These are phyloP conservation scores for Iberis pinnata DNA, from an alignment of 345 rosid genomes.

Conservation along the genomic window DNA sequence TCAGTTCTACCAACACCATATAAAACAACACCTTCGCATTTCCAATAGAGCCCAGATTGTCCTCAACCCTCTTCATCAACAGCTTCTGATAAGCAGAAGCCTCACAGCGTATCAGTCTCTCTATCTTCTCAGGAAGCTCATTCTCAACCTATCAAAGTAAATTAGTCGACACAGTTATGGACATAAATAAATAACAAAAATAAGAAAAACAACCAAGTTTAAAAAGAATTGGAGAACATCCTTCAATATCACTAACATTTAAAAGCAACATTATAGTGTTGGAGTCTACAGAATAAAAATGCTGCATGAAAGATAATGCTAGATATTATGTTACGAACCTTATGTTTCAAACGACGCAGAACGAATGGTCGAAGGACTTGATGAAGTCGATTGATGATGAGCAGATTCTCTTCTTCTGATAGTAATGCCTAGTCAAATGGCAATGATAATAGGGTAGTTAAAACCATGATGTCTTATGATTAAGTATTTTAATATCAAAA, in stretches of 20 bases:
- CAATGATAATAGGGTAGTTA: background rate
- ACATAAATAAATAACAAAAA: conserved; percentile 4
- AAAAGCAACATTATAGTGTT: background rate
- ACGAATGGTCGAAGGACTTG: conserved; percentile 98
- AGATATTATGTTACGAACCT: conserved; percentile 50
- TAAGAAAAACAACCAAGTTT: conserved; percentile 1
- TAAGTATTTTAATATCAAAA: conserved; percentile 7
- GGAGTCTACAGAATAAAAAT: background rate
- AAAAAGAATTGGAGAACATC: background rate
- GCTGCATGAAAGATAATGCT: background rate
- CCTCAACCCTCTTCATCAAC: conserved; percentile 89
- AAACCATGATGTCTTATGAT: conserved; percentile 12
- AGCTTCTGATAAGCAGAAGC: conserved; percentile 95
- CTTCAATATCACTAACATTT: background rate
- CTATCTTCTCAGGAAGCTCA: conserved; percentile 84
- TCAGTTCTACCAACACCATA: conserved; percentile 11
- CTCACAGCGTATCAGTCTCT: conserved; percentile 81
- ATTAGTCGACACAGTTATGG: conserved; percentile 39
- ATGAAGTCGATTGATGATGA: conserved; percentile 87
- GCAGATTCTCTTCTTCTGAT: conserved; percentile 90
- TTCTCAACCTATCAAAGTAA: conserved; percentile 63
- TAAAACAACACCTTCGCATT: conserved; percentile 63
- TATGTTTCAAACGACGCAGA: conserved; percentile 83
- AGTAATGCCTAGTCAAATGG: conserved; percentile 56
- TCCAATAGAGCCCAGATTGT: conserved; percentile 83